Base-by-base conservation (phyloP, 2,329 filamentous ascomycete genomes). In the Septoria petroselini region DNA sequence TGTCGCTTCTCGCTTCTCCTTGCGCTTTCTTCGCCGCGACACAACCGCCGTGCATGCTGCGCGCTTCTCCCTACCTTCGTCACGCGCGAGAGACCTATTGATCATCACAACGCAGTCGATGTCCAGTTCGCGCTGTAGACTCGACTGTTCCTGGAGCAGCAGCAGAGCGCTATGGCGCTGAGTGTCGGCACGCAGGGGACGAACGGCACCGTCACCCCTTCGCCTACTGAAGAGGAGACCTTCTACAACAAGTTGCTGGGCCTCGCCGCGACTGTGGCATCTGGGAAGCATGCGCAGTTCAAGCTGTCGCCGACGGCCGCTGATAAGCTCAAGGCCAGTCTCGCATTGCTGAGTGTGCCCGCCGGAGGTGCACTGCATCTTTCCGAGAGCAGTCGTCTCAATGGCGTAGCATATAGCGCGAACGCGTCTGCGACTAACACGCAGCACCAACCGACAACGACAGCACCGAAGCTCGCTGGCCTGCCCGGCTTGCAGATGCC, bases 191-290 rank as follows among this genome's bases (percentile, higher is more conserved):
- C 38, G 47, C 43, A 45, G 35, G 48, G 41, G 39, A 47, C 53
- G 50, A 54, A 53, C 38, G 53, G 45, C 50, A 53, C 47, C 33
- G 48, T 38, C 15, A 46, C 54, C 53, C 54, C 60, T 9, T 58
- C 61, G 40, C 40, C 54, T 39, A 55, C 55, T 54, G 64, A 65
- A 49, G 64, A 66, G 38, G 62, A 65, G 44, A 51, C 62, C 46
- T 71, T 76, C 53, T 93, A 89, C 74, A 80, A 85, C 65, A 88
- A 85, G 72, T 86, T 97, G 63, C 69, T 95, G 65, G 81, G 77
- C 60, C 83, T 97, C 70, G 85, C 84, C 70, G 86, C 95, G 74
- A 78, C 83, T 60, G 80, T 97, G 61, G 76, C 93, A 66, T 81
- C 87, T 68, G 90, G 91, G 65, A 82, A 78, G 61, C 85, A 91